Base-by-base conservation (phyloP, 805 yeast genomes). In the Ogataea naganishii region DNA sequence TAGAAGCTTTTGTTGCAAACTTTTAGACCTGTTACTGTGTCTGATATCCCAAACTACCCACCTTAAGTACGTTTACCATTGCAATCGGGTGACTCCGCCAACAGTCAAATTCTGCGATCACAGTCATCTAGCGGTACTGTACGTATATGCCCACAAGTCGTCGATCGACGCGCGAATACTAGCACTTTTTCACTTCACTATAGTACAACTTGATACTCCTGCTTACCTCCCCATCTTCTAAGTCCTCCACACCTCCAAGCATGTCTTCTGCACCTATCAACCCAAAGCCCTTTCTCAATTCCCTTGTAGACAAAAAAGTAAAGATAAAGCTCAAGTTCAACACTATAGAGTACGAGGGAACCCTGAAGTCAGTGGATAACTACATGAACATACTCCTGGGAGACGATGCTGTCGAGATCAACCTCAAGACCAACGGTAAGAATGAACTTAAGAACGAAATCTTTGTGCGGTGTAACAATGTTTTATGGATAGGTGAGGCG, bases 391-490 rank as follows among this genome's bases (percentile, higher is more conserved):
- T 92, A 20, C 86, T 82, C 47, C 56, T 88, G 23, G 78, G 71
- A 20, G 69, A 76, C 18, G 73, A 53, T 20, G 64, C 73, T 3
- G 36, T 40, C 18, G 78, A 71, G 46, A 39, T 50, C 11, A 56
- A 52, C 25, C 78, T 1, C 69, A 63, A 31, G 58, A 69, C 3
- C 60, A 62, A 35, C 66, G 70, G 22, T 63, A 58, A 28, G 54
- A 46, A 47, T 5, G 41, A 37, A 3, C 34, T 57, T 7, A 49
- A 51, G 4, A 51, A 48, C 14, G 95, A 88, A 43, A 62, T 89
- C 14, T 80, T 89, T 47, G 78, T 88, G 34, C 66, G 97, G 49
- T 88, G 97, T 53, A 88, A 88, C 50, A 88, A 89, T 42, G 95
- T 88, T 1, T 62, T 88, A 26, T 85, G 83, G 73, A 60, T 81